Evolutionary conservation across 2,329 filamentous ascomycete genomes (phyloP).

Genomic region (Penicillium rolfsii): DNA sequence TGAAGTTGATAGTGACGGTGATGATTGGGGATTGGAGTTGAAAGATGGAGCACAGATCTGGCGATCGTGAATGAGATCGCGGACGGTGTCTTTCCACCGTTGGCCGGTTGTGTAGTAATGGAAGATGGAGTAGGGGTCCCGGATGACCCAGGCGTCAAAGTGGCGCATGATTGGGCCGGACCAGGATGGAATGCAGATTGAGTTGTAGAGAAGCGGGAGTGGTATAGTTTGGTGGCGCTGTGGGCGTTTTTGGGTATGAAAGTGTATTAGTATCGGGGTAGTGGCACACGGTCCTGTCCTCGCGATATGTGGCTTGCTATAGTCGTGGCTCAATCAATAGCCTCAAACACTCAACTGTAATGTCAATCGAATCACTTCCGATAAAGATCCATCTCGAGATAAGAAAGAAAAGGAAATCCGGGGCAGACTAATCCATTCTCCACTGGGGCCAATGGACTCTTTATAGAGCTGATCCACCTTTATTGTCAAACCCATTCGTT

Average conservation of each 20-base stretch:
- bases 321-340: not conserved
- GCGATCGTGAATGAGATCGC: conserved; percentile 41
- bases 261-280: not conserved
- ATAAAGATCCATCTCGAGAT: not conserved
- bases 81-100: conserved; percentile 42
- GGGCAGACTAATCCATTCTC: conserved; percentile 16
- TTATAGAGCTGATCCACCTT: conserved; percentile 9
- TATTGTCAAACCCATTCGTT: not conserved
- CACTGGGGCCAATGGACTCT: conserved; percentile 15
- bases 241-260: not conserved
- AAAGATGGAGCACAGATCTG: conserved; percentile 38
- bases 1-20: conserved; percentile 5
- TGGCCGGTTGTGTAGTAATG: conserved; percentile 44
- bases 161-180: conserved; percentile 36
- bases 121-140: conserved; percentile 45
- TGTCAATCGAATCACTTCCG: not conserved
- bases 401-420: conserved; percentile 1
- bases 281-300: not conserved
- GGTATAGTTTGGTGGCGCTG: not conserved
- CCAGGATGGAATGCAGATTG: not conserved
- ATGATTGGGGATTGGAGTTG: not conserved
- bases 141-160: conserved; percentile 45
- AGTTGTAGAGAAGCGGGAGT: not conserved
- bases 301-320: not conserved
- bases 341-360: not conserved